Evolutionary conservation across 129 eudicot species (phyloP), one percentile per base, ranked within the genome.

Genomic region (Flaveria sonorensis): DNA sequence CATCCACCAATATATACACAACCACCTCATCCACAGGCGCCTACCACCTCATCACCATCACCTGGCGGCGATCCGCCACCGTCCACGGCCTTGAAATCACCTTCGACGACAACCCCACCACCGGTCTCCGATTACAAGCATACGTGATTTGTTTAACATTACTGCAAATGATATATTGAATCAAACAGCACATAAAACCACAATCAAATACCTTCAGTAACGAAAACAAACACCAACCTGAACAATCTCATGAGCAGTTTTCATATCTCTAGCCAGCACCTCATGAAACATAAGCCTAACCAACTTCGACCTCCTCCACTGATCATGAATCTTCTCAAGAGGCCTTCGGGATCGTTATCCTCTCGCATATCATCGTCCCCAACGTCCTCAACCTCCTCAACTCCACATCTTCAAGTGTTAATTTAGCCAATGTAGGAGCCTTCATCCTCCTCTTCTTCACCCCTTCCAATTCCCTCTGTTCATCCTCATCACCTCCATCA

Each of bases 241-340:
- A 76, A 93, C 98, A 81, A 93, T 89, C 79, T 90, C 88, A 79
- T 93, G 98, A 5, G 96, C 98, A 51, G 97, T 93, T 83, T 79
- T 93, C 98, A 93, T 93, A 78, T 93, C 98, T 64, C 86, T 85
- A 0, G 98, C 97, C 79, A 93, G 80, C 10, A 75, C 85, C 72
- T 93, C 98, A 15, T 93, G 98, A 81, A 93, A 93, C 81, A 87
- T 93, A 70, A 93, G 81, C 77, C 98, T 85, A 65, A 93, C 98
- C 62, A 93, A 73, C 83, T 93, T 97, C 23, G 78, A 85, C 46
- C 81, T 90, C 88, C 97, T 84, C 98, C 98, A 93, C 40, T n/a
- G n/a, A n/a, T n/a, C n/a, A n/a, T n/a, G n/a, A n/a, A n/a, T n/a
- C n/a, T n/a, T n/a, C n/a, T n/a, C 0, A n/a, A n/a, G n/a, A n/a